These are phyloP conservation scores for Sclerotiophoma versabilis DNA, from an alignment of 2,329 filamentous ascomycete species.

Conservation along the genomic window DNA sequence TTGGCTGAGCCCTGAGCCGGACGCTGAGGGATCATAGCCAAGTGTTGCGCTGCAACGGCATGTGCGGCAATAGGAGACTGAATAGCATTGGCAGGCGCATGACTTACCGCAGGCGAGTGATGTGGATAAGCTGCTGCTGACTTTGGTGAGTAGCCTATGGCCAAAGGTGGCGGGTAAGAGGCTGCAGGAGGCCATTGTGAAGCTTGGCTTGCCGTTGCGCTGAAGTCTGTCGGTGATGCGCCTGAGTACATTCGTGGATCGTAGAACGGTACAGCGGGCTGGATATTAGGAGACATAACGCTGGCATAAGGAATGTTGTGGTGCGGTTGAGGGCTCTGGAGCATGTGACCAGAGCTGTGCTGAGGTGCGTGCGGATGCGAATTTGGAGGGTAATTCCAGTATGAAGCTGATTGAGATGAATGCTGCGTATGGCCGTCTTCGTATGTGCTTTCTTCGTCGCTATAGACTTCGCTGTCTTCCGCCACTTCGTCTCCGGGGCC, in stretches of 20 bases:
- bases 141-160: slow-evolving; percentile 37
- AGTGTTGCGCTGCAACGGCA: slow-evolving; percentile 28
- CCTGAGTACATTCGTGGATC: slow-evolving; percentile 35
- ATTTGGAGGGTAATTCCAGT: slow-evolving; percentile 31
- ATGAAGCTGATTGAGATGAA: slow-evolving; percentile 28
- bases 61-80: slow-evolving; percentile 32
- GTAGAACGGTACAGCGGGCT: slow-evolving; percentile 39
- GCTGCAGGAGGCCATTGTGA: slow-evolving; percentile 33
- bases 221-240: slow-evolving; percentile 32
- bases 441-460: slow-evolving; percentile 23
- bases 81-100: slow-evolving; percentile 32
- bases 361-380: slow-evolving; percentile 36
- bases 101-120: slow-evolving; percentile 31
- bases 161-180: slow-evolving; percentile 31
- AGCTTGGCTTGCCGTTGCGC: slow-evolving; percentile 28
- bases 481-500: slow-evolving; percentile 29
- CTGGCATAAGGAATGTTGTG: slow-evolving; percentile 39
- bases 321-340: slow-evolving; percentile 47
- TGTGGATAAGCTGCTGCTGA: slow-evolving; percentile 36
- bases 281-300: slow-evolving; percentile 31
- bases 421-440: slow-evolving; percentile 20
- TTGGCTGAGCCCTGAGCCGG: slow-evolving; percentile 34
- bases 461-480: slow-evolving; percentile 29
- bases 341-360: slow-evolving; percentile 40
- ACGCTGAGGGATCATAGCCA: slow-evolving; percentile 37